Evolutionary conservation across 306 rosid species (phyloP).

Genomic region (Pyrus communis): DNA sequence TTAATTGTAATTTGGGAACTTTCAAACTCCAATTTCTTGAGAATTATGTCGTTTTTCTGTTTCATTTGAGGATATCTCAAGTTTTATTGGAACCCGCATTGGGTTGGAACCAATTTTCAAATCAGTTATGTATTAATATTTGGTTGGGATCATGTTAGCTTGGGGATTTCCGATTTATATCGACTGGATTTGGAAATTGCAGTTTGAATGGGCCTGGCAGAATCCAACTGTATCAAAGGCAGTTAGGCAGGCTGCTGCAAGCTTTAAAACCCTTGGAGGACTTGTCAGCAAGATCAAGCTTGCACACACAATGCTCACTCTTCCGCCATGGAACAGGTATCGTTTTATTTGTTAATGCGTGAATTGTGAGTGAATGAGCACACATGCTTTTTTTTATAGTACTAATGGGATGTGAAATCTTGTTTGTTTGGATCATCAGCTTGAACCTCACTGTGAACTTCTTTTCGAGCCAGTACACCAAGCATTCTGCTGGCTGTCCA

Average conservation of each 20-base stretch:
- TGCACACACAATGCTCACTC: constrained; percentile 91
- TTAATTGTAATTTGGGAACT: not conserved
- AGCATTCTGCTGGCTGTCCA: constrained; percentile 72
- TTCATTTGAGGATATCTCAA: not conserved
- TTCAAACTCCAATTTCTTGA: not conserved
- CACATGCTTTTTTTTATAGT: not conserved
- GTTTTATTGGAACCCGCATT: not conserved
- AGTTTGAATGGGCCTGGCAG: constrained; percentile 99
- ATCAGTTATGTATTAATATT: not conserved
- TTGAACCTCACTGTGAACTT: constrained; percentile 72
- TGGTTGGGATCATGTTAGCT: not conserved
- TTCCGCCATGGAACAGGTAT: constrained; percentile 74
- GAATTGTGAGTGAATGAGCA: not conserved
- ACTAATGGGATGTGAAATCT: constrained; percentile 14
- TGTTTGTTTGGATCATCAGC: constrained; percentile 32
- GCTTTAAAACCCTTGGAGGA: constrained; percentile 83
- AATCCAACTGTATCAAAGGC: constrained; percentile 87
- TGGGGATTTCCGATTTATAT: not conserved
- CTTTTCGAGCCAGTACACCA: constrained; percentile 72
- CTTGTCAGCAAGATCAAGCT: constrained; percentile 77
- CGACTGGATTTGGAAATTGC: constrained; percentile 21
- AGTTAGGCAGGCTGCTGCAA: constrained; percentile 77
- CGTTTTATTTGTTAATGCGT: not conserved
- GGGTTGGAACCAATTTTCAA: not conserved
- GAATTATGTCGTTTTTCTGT: no score